Conservation (phyloP, 345 rosid species). For the Bruguiera parviflora region DNA sequence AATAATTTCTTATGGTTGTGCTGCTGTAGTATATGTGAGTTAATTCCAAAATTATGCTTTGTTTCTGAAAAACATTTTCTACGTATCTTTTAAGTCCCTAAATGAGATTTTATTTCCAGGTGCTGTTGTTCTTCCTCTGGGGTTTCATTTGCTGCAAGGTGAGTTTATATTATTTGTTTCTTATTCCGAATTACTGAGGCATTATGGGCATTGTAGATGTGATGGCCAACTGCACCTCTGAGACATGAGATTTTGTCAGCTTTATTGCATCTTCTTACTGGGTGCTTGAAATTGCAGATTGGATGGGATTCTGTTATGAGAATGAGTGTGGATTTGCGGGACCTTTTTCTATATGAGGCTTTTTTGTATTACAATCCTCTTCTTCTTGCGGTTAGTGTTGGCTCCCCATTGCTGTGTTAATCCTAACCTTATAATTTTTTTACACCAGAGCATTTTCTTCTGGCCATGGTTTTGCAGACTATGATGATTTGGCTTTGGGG, state of each 20-base stretch:
- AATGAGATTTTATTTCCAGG: slow-evolving; percentile 43
- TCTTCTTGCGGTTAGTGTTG: slow-evolving; percentile 82
- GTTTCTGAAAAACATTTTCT: background rate
- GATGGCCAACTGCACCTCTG: background rate
- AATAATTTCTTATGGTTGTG: too few relatives aligned
- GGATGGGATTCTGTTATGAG: slow-evolving; percentile 96
- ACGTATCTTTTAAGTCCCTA: slow-evolving; percentile 14
- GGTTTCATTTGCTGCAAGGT: slow-evolving; percentile 93
- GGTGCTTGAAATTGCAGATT: slow-evolving; percentile 44
- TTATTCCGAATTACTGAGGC: background rate
- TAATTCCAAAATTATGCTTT: background rate
- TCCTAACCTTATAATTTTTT: background rate
- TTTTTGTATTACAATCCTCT: slow-evolving; percentile 97
- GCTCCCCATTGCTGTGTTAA: background rate
- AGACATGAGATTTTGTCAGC: slow-evolving; percentile 5
- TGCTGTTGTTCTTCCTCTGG: slow-evolving; percentile 64
- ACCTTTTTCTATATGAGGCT: slow-evolving; percentile 88
- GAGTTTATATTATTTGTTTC: slow-evolving; percentile 16
- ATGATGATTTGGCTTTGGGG: slow-evolving; percentile 99
- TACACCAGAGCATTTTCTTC: slow-evolving; percentile 1
- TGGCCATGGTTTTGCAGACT: slow-evolving; percentile 52
- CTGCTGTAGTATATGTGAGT: too few relatives aligned
- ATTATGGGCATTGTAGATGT: background rate
- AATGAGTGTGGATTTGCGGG: slow-evolving; percentile 79
- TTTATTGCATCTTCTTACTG: background rate